phyloP scores from a whole-genome alignment of 768 basidiomycete species.

The Trametes cingulata region DNA sequence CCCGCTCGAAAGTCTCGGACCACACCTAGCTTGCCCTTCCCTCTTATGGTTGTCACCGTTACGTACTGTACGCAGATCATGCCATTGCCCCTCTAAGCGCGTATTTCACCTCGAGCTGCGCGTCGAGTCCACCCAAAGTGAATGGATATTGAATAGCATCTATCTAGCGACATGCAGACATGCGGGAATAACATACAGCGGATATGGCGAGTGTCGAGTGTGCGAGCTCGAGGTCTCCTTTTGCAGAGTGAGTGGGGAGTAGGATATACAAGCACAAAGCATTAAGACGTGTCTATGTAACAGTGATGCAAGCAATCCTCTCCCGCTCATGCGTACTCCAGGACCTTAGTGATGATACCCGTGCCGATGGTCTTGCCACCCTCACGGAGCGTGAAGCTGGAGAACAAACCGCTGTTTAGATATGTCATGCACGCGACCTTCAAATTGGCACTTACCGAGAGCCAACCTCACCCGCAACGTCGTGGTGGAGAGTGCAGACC shows the following conservation, averaged over 20 bases:
- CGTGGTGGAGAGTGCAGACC: constrained; percentile 77
- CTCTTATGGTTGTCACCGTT: constrained; percentile 19
- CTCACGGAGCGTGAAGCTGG: constrained; percentile 86
- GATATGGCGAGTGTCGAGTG: constrained; percentile 18
- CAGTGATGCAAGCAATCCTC: constrained; percentile 12
- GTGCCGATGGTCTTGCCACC: constrained; percentile 96
- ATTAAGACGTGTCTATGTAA: constrained; percentile 23
- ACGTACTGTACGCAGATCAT: constrained; percentile 2
- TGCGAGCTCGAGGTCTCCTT: constrained; percentile 25
- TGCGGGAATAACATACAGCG: constrained; percentile 16
- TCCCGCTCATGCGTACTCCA: constrained; percentile 42
- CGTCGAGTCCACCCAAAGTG: constrained; percentile 4
- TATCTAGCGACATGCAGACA: constrained; percentile 17
- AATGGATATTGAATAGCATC: constrained; percentile 16
- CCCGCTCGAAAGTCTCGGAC: constrained; percentile 16
- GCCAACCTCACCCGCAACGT: constrained; percentile 88
- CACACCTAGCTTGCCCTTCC: constrained; percentile 8
- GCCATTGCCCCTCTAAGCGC: neutral
- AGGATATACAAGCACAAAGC: constrained; percentile 23
- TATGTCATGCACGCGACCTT: neutral
- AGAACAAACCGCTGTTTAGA: constrained; percentile 5
- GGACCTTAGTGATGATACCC: constrained; percentile 87
- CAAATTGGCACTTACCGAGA: constrained; percentile 50
- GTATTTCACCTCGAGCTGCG: neutral
- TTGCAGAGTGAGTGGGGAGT: constrained; percentile 24